Base-by-base conservation (phyloP, 352 stramenopile genomes). In the Phytophthora palmivora region DNA sequence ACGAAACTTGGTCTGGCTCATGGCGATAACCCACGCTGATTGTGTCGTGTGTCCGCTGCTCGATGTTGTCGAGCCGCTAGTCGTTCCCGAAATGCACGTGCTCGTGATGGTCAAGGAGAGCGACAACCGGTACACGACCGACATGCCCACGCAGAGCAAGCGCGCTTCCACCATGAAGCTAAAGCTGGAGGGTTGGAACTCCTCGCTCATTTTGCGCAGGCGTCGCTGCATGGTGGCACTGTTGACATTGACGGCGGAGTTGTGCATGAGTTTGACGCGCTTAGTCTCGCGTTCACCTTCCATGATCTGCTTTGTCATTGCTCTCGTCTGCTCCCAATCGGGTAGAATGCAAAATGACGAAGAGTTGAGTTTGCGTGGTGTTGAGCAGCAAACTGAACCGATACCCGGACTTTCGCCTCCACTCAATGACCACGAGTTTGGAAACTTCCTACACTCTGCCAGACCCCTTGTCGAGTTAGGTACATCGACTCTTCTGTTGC, bases 1-100 rank as follows among this genome's bases (percentile, higher is more conserved):
- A 63, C 60, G 60, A 55, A 86, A 77, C 56, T 89, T 89, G 50
- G 72, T 66, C 45, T 84, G 78, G 46, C 76, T 87, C 71, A 89
- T 84, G 34, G 78, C 75, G 24, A 86, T 82, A 47, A 86, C 72
- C 78, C 79, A 87, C 15, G 59, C 46, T n/a, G 72, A 68, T 60
- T 81, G 73, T 43, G 44, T 76, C 60, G 47, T 62, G 22, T 72
- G 45, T 14, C 63, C 65, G 15, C 46, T 44, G 6, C 41, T 45
- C 11, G 43, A 26, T 46, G 42, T 61, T 18, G 42, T 58, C 37
- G 44, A 44, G 68, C 47, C 41, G 52, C n/a, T 55, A 16, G 50
- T 36, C n/a, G 61, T 39, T 11, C 36, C 22, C 16, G 42, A 49
- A n/a, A 52, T 54, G 63, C 58, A 70, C 0, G 58, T 63, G 47